Evolutionary conservation across 2,329 filamentous ascomycete species (phyloP).

Genomic region (Aureobasidium zeae): DNA sequence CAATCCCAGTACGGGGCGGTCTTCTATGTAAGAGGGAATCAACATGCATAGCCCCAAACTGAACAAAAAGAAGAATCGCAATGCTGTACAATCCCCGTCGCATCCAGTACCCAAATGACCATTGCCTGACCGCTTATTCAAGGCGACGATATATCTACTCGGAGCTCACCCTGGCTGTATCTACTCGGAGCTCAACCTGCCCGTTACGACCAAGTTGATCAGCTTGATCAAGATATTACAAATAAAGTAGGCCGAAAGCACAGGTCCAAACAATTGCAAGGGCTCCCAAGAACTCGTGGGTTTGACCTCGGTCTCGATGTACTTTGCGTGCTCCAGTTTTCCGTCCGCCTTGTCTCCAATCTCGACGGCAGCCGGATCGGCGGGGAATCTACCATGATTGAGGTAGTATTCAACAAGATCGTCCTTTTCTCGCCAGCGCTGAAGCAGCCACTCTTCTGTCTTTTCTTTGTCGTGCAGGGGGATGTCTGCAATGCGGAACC

Average conservation of each 20-base stretch:
- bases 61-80: too few species aligned
- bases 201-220: slow-evolving; percentile 21
- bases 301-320: slow-evolving; percentile 40
- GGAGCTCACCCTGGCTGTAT: too few species aligned
- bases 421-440: slow-evolving; percentile 89
- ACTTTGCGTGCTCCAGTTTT: slow-evolving; percentile 31
- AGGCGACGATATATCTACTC: too few species aligned
- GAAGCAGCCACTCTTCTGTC: slow-evolving; percentile 74
- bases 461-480: slow-evolving; percentile 61
- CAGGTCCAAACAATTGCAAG: slow-evolving; percentile 36
- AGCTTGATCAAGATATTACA: slow-evolving; percentile 27
- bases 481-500: slow-evolving; percentile 70
- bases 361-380: slow-evolving; percentile 41
- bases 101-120: too few species aligned
- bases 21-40: too few species aligned
- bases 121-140: too few species aligned
- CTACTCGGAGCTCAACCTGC: slow-evolving; percentile 4
- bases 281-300: slow-evolving; percentile 34
- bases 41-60: too few species aligned
- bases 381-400: slow-evolving; percentile 69
- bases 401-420: slow-evolving; percentile 69
- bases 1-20: too few species aligned
- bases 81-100: too few species aligned
- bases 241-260: slow-evolving; percentile 30
- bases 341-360: slow-evolving; percentile 19